phyloP scores from a whole-genome alignment of 768 basidiomycete genomes.

The Phylloporus scabripes region DNA sequence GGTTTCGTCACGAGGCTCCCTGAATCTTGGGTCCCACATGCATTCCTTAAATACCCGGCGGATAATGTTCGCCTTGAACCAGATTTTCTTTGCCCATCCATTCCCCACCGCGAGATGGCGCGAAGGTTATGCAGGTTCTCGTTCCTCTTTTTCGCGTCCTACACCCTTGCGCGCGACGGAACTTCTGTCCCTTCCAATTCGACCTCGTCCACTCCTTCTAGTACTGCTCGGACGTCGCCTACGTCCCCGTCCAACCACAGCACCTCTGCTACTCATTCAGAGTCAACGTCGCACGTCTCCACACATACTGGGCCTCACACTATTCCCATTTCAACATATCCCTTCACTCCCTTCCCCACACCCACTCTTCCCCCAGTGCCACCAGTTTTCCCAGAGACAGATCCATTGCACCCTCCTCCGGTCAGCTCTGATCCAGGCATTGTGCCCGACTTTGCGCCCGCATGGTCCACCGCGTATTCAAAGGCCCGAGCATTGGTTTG shows the following conservation, averaged over 20 bases:
- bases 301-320: constrained; percentile 24
- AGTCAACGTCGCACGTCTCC: not conserved
- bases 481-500: constrained; percentile 54
- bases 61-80: not conserved
- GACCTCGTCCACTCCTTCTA: constrained; percentile 4
- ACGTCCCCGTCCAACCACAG: constrained; percentile 11
- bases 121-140: not conserved
- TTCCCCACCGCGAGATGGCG: constrained; percentile 13
- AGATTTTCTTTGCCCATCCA: not conserved
- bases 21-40: not conserved
- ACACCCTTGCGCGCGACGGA: not conserved
- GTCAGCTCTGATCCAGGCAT: constrained; percentile 36
- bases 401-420: constrained; percentile 54
- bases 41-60: not conserved
- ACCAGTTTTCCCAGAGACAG: constrained; percentile 47
- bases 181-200: not conserved
- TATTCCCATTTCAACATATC: constrained; percentile 36
- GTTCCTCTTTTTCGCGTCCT: not conserved
- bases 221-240: not conserved
- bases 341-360: constrained; percentile 58
- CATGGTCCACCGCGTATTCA: constrained; percentile 55
- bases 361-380: constrained; percentile 52
- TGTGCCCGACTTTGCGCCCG: constrained; percentile 42
- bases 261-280: constrained; percentile 9
- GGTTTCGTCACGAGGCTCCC: not conserved